Evolutionary conservation across 331 rosid species (phyloP).

Genomic region (Cydonia oblonga): DNA sequence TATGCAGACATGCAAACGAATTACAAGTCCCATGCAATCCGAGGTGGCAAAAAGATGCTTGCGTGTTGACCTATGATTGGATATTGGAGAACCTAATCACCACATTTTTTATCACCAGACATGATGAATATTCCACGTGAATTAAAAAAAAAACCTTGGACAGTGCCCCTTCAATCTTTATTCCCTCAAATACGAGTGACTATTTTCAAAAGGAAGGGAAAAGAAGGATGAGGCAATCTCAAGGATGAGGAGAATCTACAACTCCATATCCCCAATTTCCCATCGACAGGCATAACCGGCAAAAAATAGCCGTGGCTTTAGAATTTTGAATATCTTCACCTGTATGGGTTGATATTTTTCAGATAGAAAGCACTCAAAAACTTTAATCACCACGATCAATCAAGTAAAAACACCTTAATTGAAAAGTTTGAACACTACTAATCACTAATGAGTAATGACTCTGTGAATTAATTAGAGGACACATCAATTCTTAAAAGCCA

Average conservation of each 20-base stretch:
- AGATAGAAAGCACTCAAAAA: slow-evolving; percentile 3
- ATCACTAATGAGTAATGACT: not conserved
- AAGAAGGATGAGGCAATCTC: slow-evolving; percentile 16
- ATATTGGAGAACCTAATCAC: slow-evolving; percentile 46
- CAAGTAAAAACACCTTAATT: too few relatives aligned
- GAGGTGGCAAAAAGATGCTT: slow-evolving; percentile 9
- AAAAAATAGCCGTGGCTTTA: slow-evolving; percentile 41
- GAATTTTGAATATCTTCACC: slow-evolving; percentile 26
- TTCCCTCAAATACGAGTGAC: slow-evolving; percentile 27
- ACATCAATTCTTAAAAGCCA: not conserved
- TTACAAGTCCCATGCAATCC: slow-evolving; percentile 9
- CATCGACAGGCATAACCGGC: slow-evolving; percentile 21
- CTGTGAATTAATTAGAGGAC: not conserved
- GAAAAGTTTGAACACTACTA: not conserved
- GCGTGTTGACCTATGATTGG: slow-evolving; percentile 37
- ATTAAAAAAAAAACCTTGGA: slow-evolving; percentile 27
- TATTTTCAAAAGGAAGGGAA: slow-evolving; percentile 16
- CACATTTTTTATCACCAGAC: slow-evolving; percentile 25
- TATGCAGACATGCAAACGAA: slow-evolving; percentile 13
- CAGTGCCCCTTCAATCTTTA: slow-evolving; percentile 29
- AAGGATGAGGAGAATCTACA: slow-evolving; percentile 60
- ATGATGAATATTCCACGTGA: slow-evolving; percentile 39
- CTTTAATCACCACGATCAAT: not conserved
- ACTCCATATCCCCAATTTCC: slow-evolving; percentile 11
- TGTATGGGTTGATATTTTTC: not conserved